Evolutionary conservation across 345 rosid genomes (phyloP), one percentile per base, ranked within the genome.

Genomic region (Murraya koenigii): DNA sequence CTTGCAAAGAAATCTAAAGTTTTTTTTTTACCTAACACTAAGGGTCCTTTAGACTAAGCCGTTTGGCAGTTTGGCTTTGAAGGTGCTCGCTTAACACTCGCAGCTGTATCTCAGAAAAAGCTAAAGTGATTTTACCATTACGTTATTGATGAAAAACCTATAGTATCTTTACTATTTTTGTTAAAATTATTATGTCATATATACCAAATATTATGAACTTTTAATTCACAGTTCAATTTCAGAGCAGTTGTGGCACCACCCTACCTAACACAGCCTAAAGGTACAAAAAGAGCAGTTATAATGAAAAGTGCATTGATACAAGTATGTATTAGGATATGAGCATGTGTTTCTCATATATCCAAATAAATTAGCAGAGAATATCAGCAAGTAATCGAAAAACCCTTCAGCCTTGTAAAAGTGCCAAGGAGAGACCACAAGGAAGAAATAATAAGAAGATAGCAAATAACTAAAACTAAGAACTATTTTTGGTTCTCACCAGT

Each of bases 401-500:
- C 20, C 30, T 10, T 41, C 10, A 38, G 54, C 54, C 30, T 38
- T 4, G 1, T 13, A 66, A 11, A 41, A 41, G 49, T 11, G 15
- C 49, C 49, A 11, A 11, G 49, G 49, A 10, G 49, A 41, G 49
- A 41, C 49, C 15, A 41, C 49, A 41, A 41, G 49, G 49, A 32
- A 7, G 5, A 3, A 41, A 44, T 55, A 64, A 23, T 30, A 52
- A 41, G 11, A 70, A 35, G 33, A 64, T 4, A 67, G 9, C 19
- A 67, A 39, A 39, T 25, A 66, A 23, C 17, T 36, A 58, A 77
- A 63, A 9, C 71, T 23, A 71, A 17, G 49, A 41, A 41, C 49
- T 41, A 41, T 2, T 11, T 30, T 55, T 68, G 61, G 68, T 72
- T 41, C 97, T 86, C 81, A 92, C 97, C 90, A 92, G 78, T 36